A percentile compares a stretch with the other conserved stretches of the same genome.
phyloP scores from a whole-genome alignment of 2,329 filamentous ascomycete genomes.

The Cladophialophora bantiana region DNA sequence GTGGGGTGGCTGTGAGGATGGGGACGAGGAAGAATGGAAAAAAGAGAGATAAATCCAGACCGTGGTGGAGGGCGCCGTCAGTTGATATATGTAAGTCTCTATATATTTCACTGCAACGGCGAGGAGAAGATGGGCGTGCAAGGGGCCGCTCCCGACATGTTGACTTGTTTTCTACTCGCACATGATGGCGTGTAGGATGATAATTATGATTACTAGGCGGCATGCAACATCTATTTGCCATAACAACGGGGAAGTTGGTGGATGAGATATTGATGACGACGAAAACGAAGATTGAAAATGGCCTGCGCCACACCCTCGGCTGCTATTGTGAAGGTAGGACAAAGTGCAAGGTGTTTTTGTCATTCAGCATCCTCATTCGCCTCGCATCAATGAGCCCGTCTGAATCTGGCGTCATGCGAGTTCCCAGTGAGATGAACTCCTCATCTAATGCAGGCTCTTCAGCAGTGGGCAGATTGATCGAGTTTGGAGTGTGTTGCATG shows the following conservation, averaged over 20 bases:
- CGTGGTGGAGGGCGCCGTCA: conserved; percentile 7
- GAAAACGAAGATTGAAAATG: neutral
- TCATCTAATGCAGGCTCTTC: neutral
- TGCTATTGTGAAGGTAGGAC: neutral
- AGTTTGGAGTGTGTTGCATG: neutral
- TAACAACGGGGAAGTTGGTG: neutral
- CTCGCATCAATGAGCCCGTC: neutral
- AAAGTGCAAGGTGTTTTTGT: neutral
- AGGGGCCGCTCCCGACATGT: neutral
- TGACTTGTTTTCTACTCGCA: neutral
- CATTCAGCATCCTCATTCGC: neutral
- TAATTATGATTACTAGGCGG: neutral
- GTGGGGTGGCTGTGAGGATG: conserved; percentile 4
- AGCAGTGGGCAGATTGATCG: neutral
- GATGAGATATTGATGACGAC: neutral
- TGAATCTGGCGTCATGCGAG: conserved; percentile 2
- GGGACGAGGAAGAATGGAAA: conserved; percentile 19
- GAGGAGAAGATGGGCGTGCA: neutral
- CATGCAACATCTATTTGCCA: neutral
- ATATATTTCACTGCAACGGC: neutral
- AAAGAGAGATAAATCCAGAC: conserved; percentile 12
- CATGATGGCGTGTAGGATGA: neutral
- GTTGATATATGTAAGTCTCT: neutral
- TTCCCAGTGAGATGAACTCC: neutral
- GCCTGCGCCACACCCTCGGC: neutral